Conservation (phyloP, 2,329 filamentous ascomycete species). For the Arachnomyces sp. region DNA sequence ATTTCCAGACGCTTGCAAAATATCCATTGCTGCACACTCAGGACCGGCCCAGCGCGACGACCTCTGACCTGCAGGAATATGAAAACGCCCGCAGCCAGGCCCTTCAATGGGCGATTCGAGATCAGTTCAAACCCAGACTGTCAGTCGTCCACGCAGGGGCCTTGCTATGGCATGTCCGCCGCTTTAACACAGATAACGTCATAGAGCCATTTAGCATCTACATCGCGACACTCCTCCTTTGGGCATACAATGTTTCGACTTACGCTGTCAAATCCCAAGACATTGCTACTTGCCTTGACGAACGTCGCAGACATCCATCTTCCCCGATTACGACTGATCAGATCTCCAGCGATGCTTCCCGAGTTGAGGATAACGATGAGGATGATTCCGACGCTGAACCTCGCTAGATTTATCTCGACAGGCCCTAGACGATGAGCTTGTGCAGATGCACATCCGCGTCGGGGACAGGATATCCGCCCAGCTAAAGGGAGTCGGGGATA, state of each 20-base stretch:
- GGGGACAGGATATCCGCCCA: conserved; percentile 45
- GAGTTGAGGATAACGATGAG: conserved; percentile 3
- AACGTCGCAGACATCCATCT: too few species aligned
- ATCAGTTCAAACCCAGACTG: conserved; percentile 50
- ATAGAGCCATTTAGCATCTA: conserved; percentile 41
- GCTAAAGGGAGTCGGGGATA: conserved; percentile 47
- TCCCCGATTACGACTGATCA: too few species aligned
- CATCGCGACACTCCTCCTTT: conserved; percentile 40
- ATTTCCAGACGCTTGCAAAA: conserved; percentile 39
- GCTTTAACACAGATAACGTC: conserved; percentile 43
- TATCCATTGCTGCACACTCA: conserved; percentile 18
- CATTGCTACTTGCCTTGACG: too few species aligned
- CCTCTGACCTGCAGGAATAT: conserved; percentile 18
- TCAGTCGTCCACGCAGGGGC: conserved; percentile 49
- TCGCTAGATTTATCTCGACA: conserved; percentile 47
- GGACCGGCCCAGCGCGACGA: conserved; percentile 10
- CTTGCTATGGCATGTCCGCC: conserved; percentile 46
- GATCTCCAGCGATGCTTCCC: conserved; percentile 10
- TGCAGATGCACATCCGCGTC: conserved; percentile 48
- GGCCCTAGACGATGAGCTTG: conserved; percentile 54
- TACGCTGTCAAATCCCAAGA: too few species aligned
- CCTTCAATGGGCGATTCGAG: conserved; percentile 43
- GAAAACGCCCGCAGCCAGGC: conserved; percentile 31
- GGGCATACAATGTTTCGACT: too few species aligned
- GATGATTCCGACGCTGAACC: conserved; percentile 21